A percentile compares a stretch with the other conserved stretches of the same genome.
These are phyloP conservation scores for Colletotrichum scovillei DNA, from an alignment of 2,329 filamentous ascomycete species.

Conservation along the genomic window DNA sequence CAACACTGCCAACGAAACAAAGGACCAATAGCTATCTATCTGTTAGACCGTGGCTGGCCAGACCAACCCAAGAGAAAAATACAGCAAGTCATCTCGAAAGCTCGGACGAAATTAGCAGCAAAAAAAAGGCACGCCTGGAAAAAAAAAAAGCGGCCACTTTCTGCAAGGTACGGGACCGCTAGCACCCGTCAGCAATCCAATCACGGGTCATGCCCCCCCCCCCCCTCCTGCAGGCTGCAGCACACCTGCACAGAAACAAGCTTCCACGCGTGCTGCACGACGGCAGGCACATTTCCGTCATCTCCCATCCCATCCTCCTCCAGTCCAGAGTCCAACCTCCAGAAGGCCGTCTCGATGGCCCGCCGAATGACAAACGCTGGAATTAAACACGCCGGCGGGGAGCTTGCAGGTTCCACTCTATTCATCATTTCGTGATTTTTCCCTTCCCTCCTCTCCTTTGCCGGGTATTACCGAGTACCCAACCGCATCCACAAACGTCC, in stretches of 20 bases:
- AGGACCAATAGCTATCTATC: not conserved
- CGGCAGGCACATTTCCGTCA: not conserved
- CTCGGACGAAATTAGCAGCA: not conserved
- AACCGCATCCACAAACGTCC: slow-evolving; percentile 14
- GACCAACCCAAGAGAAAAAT: not conserved
- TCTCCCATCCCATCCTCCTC: no score
- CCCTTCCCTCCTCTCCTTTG: slow-evolving; percentile 4
- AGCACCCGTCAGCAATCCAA: slow-evolving; percentile 1
- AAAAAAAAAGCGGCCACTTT: not conserved
- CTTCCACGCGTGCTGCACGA: slow-evolving; percentile 17
- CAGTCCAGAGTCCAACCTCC: not conserved
- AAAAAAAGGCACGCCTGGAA: not conserved
- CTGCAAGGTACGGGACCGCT: slow-evolving; percentile 21
- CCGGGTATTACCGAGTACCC: slow-evolving; percentile 26
- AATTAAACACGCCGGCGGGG: slow-evolving; percentile 5
- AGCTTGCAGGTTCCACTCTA: no score
- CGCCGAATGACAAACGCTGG: not conserved
- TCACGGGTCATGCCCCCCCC: not conserved
- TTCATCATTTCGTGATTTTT: not conserved
- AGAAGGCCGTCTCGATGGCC: no score
- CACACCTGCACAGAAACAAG: slow-evolving; percentile 4
- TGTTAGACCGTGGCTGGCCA: not conserved
- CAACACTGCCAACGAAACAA: not conserved
- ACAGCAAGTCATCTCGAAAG: not conserved
- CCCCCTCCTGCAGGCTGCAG: not conserved